Evolutionary conservation across 2,329 filamentous ascomycete genomes (phyloP).

Genomic region (Juglanconis sp.): DNA sequence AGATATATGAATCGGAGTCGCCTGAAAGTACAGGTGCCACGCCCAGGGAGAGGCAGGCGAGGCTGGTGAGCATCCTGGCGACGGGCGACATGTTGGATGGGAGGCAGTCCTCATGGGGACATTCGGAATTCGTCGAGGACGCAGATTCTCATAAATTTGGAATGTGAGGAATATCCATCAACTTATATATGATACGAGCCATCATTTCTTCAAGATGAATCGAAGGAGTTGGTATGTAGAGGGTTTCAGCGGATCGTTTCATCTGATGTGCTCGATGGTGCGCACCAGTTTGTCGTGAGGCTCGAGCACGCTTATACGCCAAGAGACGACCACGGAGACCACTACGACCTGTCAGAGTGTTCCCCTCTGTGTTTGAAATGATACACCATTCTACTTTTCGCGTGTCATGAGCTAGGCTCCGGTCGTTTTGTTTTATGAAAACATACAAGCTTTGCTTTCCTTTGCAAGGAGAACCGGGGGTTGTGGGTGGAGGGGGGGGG

Average conservation of each 20-base stretch:
- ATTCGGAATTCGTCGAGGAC: background rate
- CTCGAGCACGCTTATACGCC: background rate
- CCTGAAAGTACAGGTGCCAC: background rate
- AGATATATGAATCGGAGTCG: background rate
- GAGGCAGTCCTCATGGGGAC: background rate
- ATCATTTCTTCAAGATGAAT: too few relatives aligned
- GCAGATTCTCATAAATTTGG: background rate
- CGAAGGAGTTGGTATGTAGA: background rate
- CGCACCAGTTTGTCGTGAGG: background rate
- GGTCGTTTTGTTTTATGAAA: too few relatives aligned
- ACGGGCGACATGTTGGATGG: background rate
- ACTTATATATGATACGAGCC: too few relatives aligned
- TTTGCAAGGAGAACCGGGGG: too few relatives aligned
- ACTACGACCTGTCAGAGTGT: background rate
- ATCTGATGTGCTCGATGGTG: conserved; percentile 7
- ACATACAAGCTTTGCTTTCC: too few relatives aligned
- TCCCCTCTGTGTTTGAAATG: too few relatives aligned
- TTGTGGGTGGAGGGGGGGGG: too few relatives aligned
- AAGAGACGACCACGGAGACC: background rate
- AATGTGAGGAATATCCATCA: background rate
- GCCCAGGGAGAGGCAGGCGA: background rate
- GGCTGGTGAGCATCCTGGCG: background rate
- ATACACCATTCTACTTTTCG: too few relatives aligned
- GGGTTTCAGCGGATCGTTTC: conserved; percentile 14
- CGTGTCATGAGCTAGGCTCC: too few relatives aligned